A percentile compares a stretch with the other conserved stretches of the same genome.
Evolutionary conservation across 2,329 filamentous ascomycete species (phyloP).

Genomic region (Byssothecium circinans): DNA sequence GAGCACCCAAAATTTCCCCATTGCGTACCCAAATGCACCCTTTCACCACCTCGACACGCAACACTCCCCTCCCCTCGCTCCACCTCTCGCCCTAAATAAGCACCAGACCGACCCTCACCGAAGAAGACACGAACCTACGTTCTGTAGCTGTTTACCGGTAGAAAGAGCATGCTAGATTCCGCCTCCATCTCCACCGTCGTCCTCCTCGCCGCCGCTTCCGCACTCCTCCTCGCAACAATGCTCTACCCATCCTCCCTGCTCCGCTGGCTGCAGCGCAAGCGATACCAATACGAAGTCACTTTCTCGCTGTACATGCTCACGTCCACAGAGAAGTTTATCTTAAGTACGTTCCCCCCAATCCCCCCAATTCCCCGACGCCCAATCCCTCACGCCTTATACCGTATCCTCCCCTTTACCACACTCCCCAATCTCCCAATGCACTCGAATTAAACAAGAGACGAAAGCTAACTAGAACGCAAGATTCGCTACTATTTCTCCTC

Average conservation of each 20-base stretch:
- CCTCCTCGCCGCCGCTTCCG: constrained; percentile 40
- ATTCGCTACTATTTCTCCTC: constrained; percentile 89
- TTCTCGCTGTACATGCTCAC: constrained; percentile 98
- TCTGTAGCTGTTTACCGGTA: no score
- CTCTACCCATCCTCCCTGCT: constrained; percentile 60
- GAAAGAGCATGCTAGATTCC: constrained; percentile 39
- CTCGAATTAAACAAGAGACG: no score
- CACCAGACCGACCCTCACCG: neutral
- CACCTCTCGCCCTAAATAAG: no score
- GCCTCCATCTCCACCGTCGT: constrained; percentile 40
- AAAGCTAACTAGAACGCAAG: constrained; percentile 50
- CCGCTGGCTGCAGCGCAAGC: constrained; percentile 89
- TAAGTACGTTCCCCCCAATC: constrained; percentile 73
- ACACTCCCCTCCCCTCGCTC: neutral
- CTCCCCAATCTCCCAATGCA: no score
- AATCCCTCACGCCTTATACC: no score
- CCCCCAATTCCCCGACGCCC: no score
- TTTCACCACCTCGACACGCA: no score
- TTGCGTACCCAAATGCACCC: neutral
- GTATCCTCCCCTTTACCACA: no score
- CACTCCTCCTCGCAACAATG: constrained; percentile 49
- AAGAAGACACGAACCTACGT: no score
- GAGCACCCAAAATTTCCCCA: constrained; percentile 16
- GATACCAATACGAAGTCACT: constrained; percentile 98
- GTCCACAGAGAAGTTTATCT: constrained; percentile 92